Conservation (phyloP, 116 monocot genomes). For the Trichopus zeylanicus region DNA sequence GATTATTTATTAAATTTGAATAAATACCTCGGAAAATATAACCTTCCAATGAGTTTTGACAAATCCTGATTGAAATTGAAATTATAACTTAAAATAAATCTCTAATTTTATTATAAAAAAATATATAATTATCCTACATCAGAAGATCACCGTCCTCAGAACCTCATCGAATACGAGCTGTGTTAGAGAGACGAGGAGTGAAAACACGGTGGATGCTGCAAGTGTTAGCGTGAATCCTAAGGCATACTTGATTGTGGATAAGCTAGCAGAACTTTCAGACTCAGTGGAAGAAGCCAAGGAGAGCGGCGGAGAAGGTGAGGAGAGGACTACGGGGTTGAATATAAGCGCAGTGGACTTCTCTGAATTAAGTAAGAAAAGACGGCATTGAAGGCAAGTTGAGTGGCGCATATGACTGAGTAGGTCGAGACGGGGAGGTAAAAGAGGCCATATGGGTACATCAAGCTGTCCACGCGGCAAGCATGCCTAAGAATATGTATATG, state of each 20-base stretch:
- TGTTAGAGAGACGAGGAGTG: conserved; percentile 56
- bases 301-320: conserved; percentile 51
- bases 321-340: conserved; percentile 75
- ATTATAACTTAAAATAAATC: no score
- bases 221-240: conserved; percentile 57
- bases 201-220: conserved; percentile 46
- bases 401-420: conserved; percentile 72
- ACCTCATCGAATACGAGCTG: conserved; percentile 60
- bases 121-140: no score
- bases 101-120: no score
- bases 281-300: conserved; percentile 40
- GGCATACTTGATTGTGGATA: conserved; percentile 27
- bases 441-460: conserved; percentile 76
- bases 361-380: conserved; percentile 61
- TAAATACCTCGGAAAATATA: no score
- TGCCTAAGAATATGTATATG: conserved; percentile 45
- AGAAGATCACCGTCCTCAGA: conserved; percentile 30
- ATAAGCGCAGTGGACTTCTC: conserved; percentile 58
- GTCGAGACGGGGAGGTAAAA: conserved; percentile 75
- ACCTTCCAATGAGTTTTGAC: no score
- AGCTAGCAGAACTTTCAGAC: conserved; percentile 4
- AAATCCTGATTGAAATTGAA: no score
- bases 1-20: no score
- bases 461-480: conserved; percentile 40
- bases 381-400: conserved; percentile 70